Base-by-base conservation (phyloP, 2,329 filamentous ascomycete species). In the Colletotrichum liriopes region DNA sequence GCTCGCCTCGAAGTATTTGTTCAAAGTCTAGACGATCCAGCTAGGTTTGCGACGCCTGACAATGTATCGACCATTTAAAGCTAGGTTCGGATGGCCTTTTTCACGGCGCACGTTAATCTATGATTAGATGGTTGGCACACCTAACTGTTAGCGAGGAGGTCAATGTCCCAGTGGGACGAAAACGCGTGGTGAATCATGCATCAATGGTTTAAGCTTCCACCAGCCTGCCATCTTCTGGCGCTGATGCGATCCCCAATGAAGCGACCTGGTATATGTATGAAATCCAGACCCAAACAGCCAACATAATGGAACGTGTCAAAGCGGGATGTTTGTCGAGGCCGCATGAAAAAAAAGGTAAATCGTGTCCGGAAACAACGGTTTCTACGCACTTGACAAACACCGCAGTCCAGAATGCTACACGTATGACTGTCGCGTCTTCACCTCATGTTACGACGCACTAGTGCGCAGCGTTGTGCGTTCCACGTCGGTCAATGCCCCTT, bases 401-500 rank as follows among this genome's bases (percentile, higher is more conserved):
- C 11, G 18, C 29, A 45, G 26, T 26, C 14, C 43, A 35, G 6
- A 51, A 32, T n/a, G 43, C 45, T 14, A 18, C 43, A 29, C 14
- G 1, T 49, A 35, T 29, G 29, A 4, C 20, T 35, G 29, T 7
- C 18, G n/a, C n/a, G 26, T 35, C 35, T 51, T n/a, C 16, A 41
- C 14, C 35, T 20, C 60, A 51, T 52, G 35, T 29, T 51, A 39
- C 32, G 35, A 39, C 32, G 45, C n/a, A 32, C 59, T 39, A 20
- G 45, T 51, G 35, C 32, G 45, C 45, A 39, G 32, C 32, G 16
- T 26, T 7, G 32, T 62, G 45, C 14, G 65, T 72, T 62, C 59
- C 51, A 32, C 29, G 7, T 51, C 43, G 52, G 62, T 55, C 68
- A 61, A 39, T 62, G 56, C 56, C 43, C 37, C 18, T 23, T 51